These are phyloP conservation scores for Curvularia spicifera DNA, from an alignment of 2,329 filamentous ascomycete species.

Conservation along the genomic window DNA sequence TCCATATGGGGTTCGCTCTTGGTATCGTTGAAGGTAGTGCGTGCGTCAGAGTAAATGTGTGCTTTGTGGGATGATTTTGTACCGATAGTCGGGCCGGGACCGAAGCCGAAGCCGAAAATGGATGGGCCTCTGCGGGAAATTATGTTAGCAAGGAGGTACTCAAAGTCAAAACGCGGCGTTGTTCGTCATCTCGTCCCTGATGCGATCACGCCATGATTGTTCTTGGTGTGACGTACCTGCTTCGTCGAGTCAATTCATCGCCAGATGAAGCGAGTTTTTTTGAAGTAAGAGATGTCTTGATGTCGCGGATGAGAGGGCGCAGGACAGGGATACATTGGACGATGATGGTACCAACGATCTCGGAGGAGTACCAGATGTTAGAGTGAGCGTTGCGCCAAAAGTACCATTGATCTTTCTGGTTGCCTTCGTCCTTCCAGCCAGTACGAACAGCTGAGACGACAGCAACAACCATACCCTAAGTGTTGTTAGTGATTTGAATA, in stretches of 20 bases:
- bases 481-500: conserved; percentile 6
- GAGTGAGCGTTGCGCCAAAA: conserved; percentile 58
- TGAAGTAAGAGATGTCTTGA: conserved; percentile 50
- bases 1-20: conserved; percentile 22
- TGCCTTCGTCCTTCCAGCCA: conserved; percentile 58
- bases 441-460: conserved; percentile 58
- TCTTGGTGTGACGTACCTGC: conserved; percentile 18
- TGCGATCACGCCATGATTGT: neutral
- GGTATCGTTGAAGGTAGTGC: conserved; percentile 21
- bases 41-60: conserved; percentile 31
- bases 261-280: conserved; percentile 35
- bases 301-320: conserved; percentile 56
- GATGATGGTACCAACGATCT: conserved; percentile 62
- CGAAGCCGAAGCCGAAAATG: conserved; percentile 16
- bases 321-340: conserved; percentile 62
- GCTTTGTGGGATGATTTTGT: conserved; percentile 26
- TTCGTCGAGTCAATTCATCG: conserved; percentile 19
- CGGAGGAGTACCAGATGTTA: conserved; percentile 60
- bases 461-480: conserved; percentile 56
- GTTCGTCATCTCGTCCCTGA: neutral
- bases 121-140: conserved; percentile 5
- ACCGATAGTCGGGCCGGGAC: conserved; percentile 16
- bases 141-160: neutral
- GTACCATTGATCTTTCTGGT: conserved; percentile 55
- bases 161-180: neutral